A percentile compares a stretch with the other conserved stretches of the same genome.
Evolutionary conservation across 169 alveolate genomes (phyloP).

Genomic region (Babesia sp.): DNA sequence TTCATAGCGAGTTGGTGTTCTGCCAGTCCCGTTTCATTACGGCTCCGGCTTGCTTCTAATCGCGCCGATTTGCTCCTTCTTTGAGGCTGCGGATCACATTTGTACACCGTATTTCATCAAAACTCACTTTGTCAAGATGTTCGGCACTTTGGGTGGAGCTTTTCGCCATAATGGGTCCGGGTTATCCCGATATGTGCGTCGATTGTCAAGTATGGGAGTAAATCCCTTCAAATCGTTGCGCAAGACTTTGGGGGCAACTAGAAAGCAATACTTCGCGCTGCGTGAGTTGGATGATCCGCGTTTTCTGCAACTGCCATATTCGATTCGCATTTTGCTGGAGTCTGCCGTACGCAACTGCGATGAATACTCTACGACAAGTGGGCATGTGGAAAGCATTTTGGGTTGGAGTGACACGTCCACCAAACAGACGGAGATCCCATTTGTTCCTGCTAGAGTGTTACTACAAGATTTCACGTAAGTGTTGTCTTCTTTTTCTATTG

Average conservation of each 20-base stretch:
- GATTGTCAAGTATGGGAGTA: slow-evolving; percentile 42
- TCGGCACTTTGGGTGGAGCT: neutral
- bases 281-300: slow-evolving; percentile 73
- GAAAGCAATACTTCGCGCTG: slow-evolving; percentile 61
- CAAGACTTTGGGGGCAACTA: slow-evolving; percentile 43
- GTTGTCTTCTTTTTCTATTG: neutral
- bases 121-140: slow-evolving; percentile 2
- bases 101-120: too few species aligned
- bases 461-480: slow-evolving; percentile 91
- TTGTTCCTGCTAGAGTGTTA: slow-evolving; percentile 94
- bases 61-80: too few species aligned
- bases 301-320: slow-evolving; percentile 83
- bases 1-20: too few species aligned
- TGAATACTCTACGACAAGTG: slow-evolving; percentile 82
- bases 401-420: slow-evolving; percentile 83
- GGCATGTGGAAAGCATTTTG: slow-evolving; percentile 90
- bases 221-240: slow-evolving; percentile 59
- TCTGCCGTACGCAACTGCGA: slow-evolving; percentile 94
- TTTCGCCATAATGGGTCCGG: slow-evolving; percentile 4
- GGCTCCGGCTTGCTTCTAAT: too few species aligned
- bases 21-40: too few species aligned
- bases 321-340: slow-evolving; percentile 90
- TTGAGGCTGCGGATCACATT: too few species aligned
- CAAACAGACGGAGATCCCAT: slow-evolving; percentile 90
- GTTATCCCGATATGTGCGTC: slow-evolving; percentile 27